Conservation (phyloP, 441 rosid species). For the Croton setiger region DNA sequence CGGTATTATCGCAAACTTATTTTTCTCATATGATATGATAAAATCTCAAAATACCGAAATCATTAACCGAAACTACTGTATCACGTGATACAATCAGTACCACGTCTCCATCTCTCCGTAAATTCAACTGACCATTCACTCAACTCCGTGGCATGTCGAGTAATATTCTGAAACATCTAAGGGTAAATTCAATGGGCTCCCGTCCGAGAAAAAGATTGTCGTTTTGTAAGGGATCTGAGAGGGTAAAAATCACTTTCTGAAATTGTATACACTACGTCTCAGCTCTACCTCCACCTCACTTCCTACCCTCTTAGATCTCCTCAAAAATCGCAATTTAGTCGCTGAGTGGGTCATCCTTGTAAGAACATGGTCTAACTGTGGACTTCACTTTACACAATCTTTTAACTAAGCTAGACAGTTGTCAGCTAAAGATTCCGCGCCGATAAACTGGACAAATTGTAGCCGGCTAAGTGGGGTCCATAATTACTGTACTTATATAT, state of each 20-base stretch:
- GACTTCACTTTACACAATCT: slow-evolving; percentile 14
- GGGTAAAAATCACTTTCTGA: slow-evolving; percentile 27
- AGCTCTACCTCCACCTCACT: slow-evolving; percentile 4
- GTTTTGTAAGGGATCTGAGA: slow-evolving; percentile 40
- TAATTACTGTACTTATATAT: slow-evolving; percentile 27
- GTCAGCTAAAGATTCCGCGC: slow-evolving; percentile 73
- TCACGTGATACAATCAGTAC: slow-evolving; percentile 47
- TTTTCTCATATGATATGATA: not conserved
- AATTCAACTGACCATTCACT: slow-evolving; percentile 3
- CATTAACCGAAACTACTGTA: slow-evolving; percentile 17
- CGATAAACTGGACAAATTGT: slow-evolving; percentile 50
- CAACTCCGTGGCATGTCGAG: slow-evolving; percentile 35
- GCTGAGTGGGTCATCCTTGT: not conserved
- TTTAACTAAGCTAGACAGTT: slow-evolving; percentile 33
- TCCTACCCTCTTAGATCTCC: slow-evolving; percentile 27
- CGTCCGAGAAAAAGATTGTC: slow-evolving; percentile 43
- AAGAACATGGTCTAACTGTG: too few relatives aligned
- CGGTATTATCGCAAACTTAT: too few relatives aligned
- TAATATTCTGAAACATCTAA: slow-evolving; percentile 31
- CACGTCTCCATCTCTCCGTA: slow-evolving; percentile 28
- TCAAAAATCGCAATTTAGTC: not conserved
- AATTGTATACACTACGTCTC: slow-evolving; percentile 6
- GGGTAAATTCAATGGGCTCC: slow-evolving; percentile 23
- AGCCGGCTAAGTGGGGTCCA: slow-evolving; percentile 69
- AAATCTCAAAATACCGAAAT: slow-evolving; percentile 14